Evolutionary conservation across 352 stramenopile species (phyloP), one percentile per base, ranked within the genome.

Genomic region (Saprolegnia diclina): DNA sequence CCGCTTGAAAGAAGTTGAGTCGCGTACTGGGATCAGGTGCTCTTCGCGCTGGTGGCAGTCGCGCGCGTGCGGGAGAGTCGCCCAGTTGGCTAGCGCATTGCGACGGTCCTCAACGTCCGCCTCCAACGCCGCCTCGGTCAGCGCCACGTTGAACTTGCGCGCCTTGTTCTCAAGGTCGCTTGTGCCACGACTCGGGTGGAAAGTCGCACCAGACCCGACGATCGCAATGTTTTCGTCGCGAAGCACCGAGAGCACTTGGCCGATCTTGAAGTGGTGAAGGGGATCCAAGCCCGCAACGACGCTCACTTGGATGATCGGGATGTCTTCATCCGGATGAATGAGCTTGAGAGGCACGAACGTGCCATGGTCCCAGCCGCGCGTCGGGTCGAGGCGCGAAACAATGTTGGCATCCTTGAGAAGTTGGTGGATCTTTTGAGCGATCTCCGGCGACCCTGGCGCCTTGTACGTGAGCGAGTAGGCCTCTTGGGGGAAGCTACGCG

Each of bases 271-370:
- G 71, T 95, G 84, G 13, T 72, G 72, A 10, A 69, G 71, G 7
- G 82, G 65, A 66, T 83, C 77, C 7, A 91, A 74, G 56, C 78
- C 81, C 37, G 64, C 73, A 55, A 85, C 80, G 53, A 97, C 79
- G 32, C 82, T 94, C 52, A 97, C 74, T 56, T 78, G 82, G 4
- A 97, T 84, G 18, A 97, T 82, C 0, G 92, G 92, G 35, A 97
- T 86, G 57, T 97, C 79, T 11, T 88, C 90, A 22, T 92, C 75
- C 0, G 91, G 89, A 50, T 89, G 90, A 73, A 97, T 92, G 37
- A 97, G 57, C 69, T 93, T 87, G 61, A 98, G 77, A 4, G 91
- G 91, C n/a, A 98, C 81, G 71, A 97, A 98, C 19, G 95, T 80
- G 18, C 93, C 92, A 79, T 97, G 93, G 75, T 98, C 92, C 64